phyloP scores from a whole-genome alignment of 2,329 filamentous ascomycete genomes.

The Graphilbum ipis-grandicollis region DNA sequence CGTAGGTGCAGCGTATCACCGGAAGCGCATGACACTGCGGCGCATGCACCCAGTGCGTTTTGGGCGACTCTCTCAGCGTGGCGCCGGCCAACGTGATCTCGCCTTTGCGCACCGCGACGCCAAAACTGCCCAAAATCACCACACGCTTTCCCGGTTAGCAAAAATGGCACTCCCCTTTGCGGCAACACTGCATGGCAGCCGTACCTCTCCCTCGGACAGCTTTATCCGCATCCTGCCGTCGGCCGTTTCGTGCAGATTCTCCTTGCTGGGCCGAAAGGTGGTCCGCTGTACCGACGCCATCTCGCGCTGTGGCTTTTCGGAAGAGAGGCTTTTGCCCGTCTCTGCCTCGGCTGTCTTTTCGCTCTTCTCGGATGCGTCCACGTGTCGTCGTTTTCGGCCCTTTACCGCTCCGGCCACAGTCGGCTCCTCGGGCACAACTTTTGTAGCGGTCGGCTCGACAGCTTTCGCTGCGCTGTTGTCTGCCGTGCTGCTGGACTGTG shows the following conservation, averaged over 20 bases:
- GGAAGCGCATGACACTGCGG: slow-evolving; percentile 54
- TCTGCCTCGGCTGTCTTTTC: too few species aligned
- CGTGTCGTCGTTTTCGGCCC: too few species aligned
- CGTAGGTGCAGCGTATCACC: slow-evolving; percentile 38
- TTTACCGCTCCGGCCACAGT: too few species aligned
- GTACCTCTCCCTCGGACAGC: slow-evolving; percentile 32
- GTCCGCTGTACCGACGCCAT: slow-evolving; percentile 18
- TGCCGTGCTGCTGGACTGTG: too few species aligned
- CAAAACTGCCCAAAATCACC: slow-evolving; percentile 50
- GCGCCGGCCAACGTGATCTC: slow-evolving; percentile 49
- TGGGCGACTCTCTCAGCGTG: slow-evolving; percentile 27
- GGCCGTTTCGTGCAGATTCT: slow-evolving; percentile 22
- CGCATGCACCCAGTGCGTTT: slow-evolving; percentile 39
- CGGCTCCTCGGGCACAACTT: too few species aligned
- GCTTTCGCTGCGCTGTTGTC: too few species aligned
- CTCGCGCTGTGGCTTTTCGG: not conserved
- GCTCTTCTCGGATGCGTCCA: too few species aligned
- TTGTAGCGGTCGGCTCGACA: too few species aligned
- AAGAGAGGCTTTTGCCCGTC: too few species aligned
- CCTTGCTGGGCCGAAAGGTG: slow-evolving; percentile 26
- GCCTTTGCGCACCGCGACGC: slow-evolving; percentile 42
- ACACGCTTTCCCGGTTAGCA: slow-evolving; percentile 29
- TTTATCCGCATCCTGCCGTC: slow-evolving; percentile 24
- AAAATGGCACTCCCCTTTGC: too few species aligned
- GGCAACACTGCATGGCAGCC: too few species aligned